phyloP scores from a whole-genome alignment of 2,329 filamentous ascomycete genomes.

The Cyclaneusma minus region DNA sequence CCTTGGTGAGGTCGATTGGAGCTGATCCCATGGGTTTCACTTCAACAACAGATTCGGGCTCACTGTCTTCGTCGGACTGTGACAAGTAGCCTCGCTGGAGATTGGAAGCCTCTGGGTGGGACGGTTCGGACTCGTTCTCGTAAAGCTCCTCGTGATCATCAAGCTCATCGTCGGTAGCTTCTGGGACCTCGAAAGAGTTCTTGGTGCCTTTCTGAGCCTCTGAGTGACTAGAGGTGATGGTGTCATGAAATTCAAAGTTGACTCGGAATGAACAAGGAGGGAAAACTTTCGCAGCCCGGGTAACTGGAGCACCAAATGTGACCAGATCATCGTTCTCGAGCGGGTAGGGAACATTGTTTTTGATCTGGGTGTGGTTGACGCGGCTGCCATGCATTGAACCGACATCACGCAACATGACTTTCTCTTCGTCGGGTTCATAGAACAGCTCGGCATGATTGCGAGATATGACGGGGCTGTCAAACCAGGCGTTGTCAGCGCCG shows the following conservation, averaged over 20 bases:
- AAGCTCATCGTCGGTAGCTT: slow-evolving; percentile 5
- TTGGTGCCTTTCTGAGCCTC: slow-evolving; percentile 8
- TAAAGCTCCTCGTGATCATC: slow-evolving; percentile 11
- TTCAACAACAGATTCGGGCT: neutral
- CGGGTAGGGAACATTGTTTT: slow-evolving; percentile 12
- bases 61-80: slow-evolving; percentile 5
- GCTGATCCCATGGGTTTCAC: too few relatives aligned
- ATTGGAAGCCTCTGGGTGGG: slow-evolving; percentile 6
- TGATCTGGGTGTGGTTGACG: slow-evolving; percentile 30
- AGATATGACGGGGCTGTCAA: slow-evolving; percentile 59
- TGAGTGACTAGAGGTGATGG: slow-evolving; percentile 2
- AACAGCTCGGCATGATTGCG: slow-evolving; percentile 44
- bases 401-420: slow-evolving; percentile 34
- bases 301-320: slow-evolving; percentile 31
- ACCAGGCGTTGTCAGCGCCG: slow-evolving; percentile 42
- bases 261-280: slow-evolving; percentile 16
- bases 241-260: slow-evolving; percentile 7
- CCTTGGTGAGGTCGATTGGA: slow-evolving; percentile 2
- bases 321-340: slow-evolving; percentile 23
- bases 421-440: slow-evolving; percentile 25
- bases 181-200: neutral
- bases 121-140: too few relatives aligned
- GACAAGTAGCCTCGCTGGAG: slow-evolving; percentile 6
- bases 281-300: slow-evolving; percentile 26
- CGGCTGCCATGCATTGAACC: slow-evolving; percentile 48